phyloP scores from a whole-genome alignment of 164 flowering plant genomes.

The Cinnamomum micranthum region DNA sequence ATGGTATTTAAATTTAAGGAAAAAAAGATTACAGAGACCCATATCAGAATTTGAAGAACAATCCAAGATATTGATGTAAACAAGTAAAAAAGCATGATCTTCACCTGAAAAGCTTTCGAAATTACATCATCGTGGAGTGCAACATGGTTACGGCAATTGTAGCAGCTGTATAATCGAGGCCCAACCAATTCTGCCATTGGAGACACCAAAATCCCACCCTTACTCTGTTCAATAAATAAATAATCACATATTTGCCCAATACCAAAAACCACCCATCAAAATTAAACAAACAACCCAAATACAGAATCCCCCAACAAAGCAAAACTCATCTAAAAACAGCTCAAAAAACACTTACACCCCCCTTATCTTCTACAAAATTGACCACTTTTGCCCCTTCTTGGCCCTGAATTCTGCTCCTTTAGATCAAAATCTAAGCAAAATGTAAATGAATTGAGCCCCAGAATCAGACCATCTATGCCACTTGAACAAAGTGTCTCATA shows the following conservation, averaged over 20 bases:
- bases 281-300: neutral
- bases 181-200: conserved; percentile 57
- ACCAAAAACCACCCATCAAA: conserved; percentile 2
- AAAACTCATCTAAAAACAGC: neutral
- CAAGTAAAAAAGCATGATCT: conserved; percentile 13
- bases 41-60: neutral
- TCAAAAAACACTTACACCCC: neutral
- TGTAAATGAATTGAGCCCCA: neutral
- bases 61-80: conserved; percentile 9
- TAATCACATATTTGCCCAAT: neutral
- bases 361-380: neutral
- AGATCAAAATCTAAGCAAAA: conserved; percentile 2
- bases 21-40: neutral
- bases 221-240: neutral
- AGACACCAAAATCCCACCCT: conserved; percentile 1
- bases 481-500: neutral
- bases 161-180: conserved; percentile 67
- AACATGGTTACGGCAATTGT: conserved; percentile 67
- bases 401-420: neutral
- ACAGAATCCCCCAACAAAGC: neutral
- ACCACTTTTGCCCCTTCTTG: neutral
- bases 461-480: neutral
- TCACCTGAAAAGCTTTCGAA: conserved; percentile 76
- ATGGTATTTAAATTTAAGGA: neutral
- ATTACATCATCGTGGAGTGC: conserved; percentile 69